Base-by-base conservation (phyloP, 805 yeast species). In the Yamadazyma phyllophila region DNA sequence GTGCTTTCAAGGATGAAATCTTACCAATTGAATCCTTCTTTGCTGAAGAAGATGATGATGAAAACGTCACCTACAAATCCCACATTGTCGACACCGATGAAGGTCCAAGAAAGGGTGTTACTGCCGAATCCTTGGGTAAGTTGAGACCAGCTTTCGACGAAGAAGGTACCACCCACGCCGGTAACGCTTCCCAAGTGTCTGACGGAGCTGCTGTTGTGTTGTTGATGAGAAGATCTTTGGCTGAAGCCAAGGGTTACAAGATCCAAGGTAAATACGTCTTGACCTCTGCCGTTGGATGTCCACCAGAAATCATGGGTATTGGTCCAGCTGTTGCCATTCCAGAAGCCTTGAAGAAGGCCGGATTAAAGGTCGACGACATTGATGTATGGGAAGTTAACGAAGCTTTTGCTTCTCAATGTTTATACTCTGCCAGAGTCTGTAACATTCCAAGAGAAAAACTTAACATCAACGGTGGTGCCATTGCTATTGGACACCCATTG, bases 321-420 rank as follows among this genome's bases (percentile, higher is more conserved):
- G 99, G 98, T 36, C 99, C 99, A 47, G 97, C 96, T 24, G 81
- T 78, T 58, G 99, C 98, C 48, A 91, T 92, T 58, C 98, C 99
- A 50, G 79, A 78, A 45, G 83, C 88, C 14, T 77, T 92, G 54
- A 73, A 77, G 63, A 80, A 80, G 60, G 56, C 73, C 44, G 83
- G 84, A 31, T 64, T 91, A 49, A 67, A 74, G 6, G 73, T 78
- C 26, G 76, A 77, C 39, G 96, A 90, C 56, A 70, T 92, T 45
- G 76, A 80, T 40, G 77, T 89, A 32, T 91, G 77, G 63, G 98
- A 92, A 73, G 82, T 92, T 61, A 91, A 91, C 68, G 98, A 92
- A 74, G 97, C 98, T 1, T 92, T 92, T 69, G 97, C 98, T 13
- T 94, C 96, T 9, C 97, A 92, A 73, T 89, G 95, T 45, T 67